phyloP scores from a whole-genome alignment of 2,329 filamentous ascomycete genomes.

The Podosphaera fusca region DNA sequence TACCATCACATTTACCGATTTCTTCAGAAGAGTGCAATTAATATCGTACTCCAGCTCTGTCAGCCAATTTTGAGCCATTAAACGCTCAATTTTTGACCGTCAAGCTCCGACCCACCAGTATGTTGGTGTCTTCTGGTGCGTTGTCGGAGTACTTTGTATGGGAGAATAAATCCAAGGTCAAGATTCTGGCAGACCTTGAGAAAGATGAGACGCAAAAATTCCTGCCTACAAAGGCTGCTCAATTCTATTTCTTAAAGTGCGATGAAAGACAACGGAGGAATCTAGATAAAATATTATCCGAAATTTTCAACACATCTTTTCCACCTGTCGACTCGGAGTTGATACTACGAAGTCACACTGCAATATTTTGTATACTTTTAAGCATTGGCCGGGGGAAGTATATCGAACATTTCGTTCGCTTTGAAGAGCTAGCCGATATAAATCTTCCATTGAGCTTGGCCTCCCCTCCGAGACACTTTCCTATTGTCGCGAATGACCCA shows the following conservation, averaged over 20 bases:
- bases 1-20: no score
- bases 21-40: no score
- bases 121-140: not conserved
- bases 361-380: conserved; percentile 9
- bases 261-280: conserved; percentile 2
- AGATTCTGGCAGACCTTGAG: conserved; percentile 4
- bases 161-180: conserved; percentile 7
- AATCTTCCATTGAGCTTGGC: conserved; percentile 11
- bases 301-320: conserved; percentile 6
- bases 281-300: conserved; percentile 5
- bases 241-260: conserved; percentile 7
- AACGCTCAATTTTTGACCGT: not conserved
- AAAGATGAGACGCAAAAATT: conserved; percentile 6
- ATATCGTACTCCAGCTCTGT: no score
- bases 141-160: conserved; percentile 8
- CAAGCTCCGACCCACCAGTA: not conserved
- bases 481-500: conserved; percentile 2
- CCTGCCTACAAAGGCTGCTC: conserved; percentile 7
- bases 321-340: conserved; percentile 7
- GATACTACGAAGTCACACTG: conserved; percentile 8
- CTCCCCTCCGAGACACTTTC: conserved; percentile 7
- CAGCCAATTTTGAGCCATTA: no score
- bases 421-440: conserved; percentile 6
- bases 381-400: conserved; percentile 4
- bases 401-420: conserved; percentile 8